Conservation (phyloP, 208 protist genomes). For the Cochliopodium minus region DNA sequence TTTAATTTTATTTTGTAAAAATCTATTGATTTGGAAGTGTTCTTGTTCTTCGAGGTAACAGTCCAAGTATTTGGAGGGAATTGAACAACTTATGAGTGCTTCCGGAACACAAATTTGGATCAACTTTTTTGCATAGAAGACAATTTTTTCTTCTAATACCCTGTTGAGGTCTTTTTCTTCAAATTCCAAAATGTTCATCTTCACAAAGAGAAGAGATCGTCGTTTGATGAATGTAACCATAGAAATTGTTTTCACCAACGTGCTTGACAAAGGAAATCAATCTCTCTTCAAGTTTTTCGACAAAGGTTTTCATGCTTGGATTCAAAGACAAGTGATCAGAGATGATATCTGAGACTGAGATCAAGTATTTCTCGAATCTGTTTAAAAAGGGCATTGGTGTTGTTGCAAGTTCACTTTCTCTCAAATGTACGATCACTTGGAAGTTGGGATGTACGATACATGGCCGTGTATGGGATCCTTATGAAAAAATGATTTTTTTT, state of each 20-base stretch:
- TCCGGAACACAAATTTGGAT: slow-evolving; percentile 18
- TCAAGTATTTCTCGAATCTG: slow-evolving; percentile 28
- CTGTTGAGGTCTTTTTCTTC: background rate
- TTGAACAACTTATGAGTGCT: background rate
- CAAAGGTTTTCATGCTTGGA: background rate
- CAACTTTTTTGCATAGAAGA: slow-evolving; percentile 14
- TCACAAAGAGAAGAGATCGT: slow-evolving; percentile 6
- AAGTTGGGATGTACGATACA: slow-evolving; percentile 28
- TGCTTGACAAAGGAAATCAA: slow-evolving; percentile 11
- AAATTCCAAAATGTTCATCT: background rate
- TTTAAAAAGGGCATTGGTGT: slow-evolving; percentile 27
- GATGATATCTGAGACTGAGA: background rate
- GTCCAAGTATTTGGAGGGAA: slow-evolving; percentile 14
- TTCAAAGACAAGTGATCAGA: background rate
- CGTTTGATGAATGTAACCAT: background rate
- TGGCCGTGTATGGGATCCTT: slow-evolving; percentile 10
- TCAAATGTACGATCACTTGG: slow-evolving; percentile 28
- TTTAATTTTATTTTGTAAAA: too few relatives aligned
- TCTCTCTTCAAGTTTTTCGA: background rate
- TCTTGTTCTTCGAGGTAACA: slow-evolving; percentile 19
- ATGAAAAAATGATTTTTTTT: too few relatives aligned
- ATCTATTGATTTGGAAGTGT: too few relatives aligned
- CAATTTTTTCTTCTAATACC: slow-evolving; percentile 15
- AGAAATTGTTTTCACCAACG: background rate
- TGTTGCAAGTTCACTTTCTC: slow-evolving; percentile 1